Conservation (phyloP, 2,329 filamentous ascomycete genomes). For the Anthostomella pinea region DNA sequence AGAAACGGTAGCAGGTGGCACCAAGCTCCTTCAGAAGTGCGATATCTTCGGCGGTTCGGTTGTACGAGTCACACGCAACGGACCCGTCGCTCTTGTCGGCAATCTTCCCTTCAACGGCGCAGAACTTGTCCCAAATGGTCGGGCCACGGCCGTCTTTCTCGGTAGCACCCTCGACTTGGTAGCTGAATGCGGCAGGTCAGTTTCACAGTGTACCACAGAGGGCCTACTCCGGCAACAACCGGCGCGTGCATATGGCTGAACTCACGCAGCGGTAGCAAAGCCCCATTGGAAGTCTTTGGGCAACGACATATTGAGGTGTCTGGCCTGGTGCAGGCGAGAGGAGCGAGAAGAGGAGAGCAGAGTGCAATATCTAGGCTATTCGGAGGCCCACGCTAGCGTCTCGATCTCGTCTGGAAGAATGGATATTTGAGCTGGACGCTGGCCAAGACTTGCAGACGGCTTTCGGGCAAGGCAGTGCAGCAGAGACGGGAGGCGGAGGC, state of each 20-base stretch:
- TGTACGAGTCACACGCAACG: constrained; percentile 83
- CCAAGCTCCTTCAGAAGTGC: constrained; percentile 71
- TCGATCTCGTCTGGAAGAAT: constrained; percentile 30
- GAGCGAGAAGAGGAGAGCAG: constrained; percentile 10
- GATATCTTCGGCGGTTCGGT: constrained; percentile 75
- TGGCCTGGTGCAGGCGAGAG: constrained; percentile 10
- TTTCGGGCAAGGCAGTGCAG: constrained; percentile 3
- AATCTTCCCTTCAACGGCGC: constrained; percentile 76
- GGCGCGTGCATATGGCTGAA: too few relatives aligned
- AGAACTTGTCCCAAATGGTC: constrained; percentile 91
- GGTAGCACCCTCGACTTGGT: constrained; percentile 80
- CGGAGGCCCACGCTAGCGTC: constrained; percentile 15
- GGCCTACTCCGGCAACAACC: neutral
- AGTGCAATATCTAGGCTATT: constrained; percentile 19
- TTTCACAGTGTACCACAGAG: constrained; percentile 5
- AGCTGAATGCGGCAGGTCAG: constrained; percentile 49
- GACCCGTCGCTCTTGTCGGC: constrained; percentile 73
- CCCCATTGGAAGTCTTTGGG: constrained; percentile 74
- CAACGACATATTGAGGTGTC: constrained; percentile 57
- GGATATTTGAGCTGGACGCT: constrained; percentile 21
- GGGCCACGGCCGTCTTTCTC: constrained; percentile 75
- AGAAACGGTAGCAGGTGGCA: constrained; percentile 77
- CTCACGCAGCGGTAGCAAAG: constrained; percentile 73
- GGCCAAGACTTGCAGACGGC: constrained; percentile 23
- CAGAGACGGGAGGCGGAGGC: constrained; percentile 5